Evolutionary conservation across 2,329 filamentous ascomycete species (phyloP), one percentile per base, ranked within the genome.

Genomic region (Reticulascus tulasneorum): DNA sequence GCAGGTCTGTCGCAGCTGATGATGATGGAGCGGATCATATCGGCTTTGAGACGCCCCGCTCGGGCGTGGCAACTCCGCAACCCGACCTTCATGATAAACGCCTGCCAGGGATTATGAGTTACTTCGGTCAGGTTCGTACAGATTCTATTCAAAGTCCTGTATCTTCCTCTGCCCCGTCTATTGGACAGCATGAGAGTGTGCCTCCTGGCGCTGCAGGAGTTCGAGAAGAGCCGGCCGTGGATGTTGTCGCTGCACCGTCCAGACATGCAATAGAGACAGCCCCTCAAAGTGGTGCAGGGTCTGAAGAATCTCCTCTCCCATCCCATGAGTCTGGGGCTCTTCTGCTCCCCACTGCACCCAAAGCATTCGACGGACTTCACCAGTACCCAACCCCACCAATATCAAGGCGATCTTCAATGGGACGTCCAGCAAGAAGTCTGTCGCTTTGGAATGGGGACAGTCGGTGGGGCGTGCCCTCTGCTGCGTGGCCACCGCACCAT

Each of bases 91-190:
- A 86, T 57, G 93, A 98, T 71, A 96, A 95, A 70, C 85, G 93
- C 67, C 75, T 94, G 59, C 93, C 93, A 51, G 87, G 89, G 61
- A 94, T 97, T 71, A 84, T 93, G 77, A 94, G 84, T 74, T 96
- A 93, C 75, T 95, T 97, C 77, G 85, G 84, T 72, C 93, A 98
- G 91, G 93, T 98, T 94, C 83, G 93, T 96, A 77, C 78, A 75
- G 79, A 77, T 72, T 79, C 82, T 81, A 32, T 36, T 46, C 44
- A 41, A 35, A 44, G 37, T 38, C 42, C 40, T 42, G 40, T 42
- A 56, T 53, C 55, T 53, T 57, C 59, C 49, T 51, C 59, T 52
- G 52, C 51, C 44, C 50, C 54, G 42, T 55, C 53, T n/a, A n/a
- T n/a, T n/a, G 40, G 37, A 36, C 36, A 28, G 23, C 29, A 29